These are phyloP conservation scores for Lolium multiflorum DNA, from an alignment of 176 grass and related monocot genomes.

Conservation along the genomic window DNA sequence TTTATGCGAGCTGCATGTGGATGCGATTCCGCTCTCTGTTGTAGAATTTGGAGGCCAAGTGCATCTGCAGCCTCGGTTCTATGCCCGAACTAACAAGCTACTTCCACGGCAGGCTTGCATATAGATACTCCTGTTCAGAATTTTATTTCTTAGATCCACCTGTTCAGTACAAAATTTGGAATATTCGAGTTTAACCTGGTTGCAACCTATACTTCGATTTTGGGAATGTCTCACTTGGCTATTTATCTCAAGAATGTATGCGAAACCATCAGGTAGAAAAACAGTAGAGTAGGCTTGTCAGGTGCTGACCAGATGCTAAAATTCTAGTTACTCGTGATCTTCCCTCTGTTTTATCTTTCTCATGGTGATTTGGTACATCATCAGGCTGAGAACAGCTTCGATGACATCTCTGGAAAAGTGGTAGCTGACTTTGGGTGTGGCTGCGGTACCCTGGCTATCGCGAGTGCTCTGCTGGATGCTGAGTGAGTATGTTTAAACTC, in stretches of 20 bases:
- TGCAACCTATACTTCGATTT: not conserved
- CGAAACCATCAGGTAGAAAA: not conserved
- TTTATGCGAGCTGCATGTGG: slow-evolving; percentile 17
- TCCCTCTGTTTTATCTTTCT: slow-evolving; percentile 1
- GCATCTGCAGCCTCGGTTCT: slow-evolving; percentile 30
- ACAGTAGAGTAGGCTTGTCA: not conserved
- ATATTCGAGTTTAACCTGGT: not conserved
- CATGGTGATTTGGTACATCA: slow-evolving; percentile 24
- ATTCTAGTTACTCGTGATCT: slow-evolving; percentile 6
- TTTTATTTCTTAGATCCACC: not conserved
- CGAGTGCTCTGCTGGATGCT: slow-evolving; percentile 79
- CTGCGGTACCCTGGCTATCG: slow-evolving; percentile 80
- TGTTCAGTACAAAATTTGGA: not conserved
- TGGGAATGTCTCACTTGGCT: not conserved
- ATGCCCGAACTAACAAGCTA: slow-evolving; percentile 26
- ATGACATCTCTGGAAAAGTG: slow-evolving; percentile 81
- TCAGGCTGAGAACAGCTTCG: slow-evolving; percentile 84
- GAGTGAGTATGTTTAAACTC: slow-evolving; percentile 63
- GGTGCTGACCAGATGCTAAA: not conserved
- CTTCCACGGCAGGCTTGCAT: not conserved
- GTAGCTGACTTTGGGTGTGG: slow-evolving; percentile 98
- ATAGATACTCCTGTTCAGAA: not conserved
- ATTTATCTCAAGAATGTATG: not conserved
- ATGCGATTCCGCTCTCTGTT: slow-evolving; percentile 1
- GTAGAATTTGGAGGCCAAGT: slow-evolving; percentile 15